Evolutionary conservation across 306 rosid species (phyloP).

Genomic region (Pueraria montana): DNA sequence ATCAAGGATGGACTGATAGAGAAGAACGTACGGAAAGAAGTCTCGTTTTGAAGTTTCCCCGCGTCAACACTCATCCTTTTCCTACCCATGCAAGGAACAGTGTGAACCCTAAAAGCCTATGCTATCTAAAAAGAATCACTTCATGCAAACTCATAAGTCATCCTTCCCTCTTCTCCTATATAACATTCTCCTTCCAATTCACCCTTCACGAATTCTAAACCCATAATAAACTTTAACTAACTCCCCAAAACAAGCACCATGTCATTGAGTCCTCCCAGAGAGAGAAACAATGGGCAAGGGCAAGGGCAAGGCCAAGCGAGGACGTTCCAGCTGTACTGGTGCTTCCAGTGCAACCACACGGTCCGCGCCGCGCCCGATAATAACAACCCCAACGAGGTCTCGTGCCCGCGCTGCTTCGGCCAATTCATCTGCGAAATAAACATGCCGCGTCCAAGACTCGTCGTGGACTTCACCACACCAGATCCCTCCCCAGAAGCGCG

Average conservation of each 20-base stretch:
- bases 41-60: background rate
- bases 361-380: conserved; percentile 59
- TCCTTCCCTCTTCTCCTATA: conserved; percentile 46
- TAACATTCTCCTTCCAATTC: background rate
- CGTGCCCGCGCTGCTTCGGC: conserved; percentile 84
- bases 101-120: background rate
- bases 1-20: no score
- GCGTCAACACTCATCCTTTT: conserved; percentile 60
- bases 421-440: conserved; percentile 70
- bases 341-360: conserved; percentile 74
- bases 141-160: conserved; percentile 61
- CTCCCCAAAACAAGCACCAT: no score
- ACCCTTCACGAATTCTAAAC: background rate
- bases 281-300: conserved; percentile 27
- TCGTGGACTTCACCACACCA: conserved; percentile 52
- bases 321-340: conserved; percentile 71
- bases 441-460: conserved; percentile 53
- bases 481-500: conserved; percentile 76
- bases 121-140: conserved; percentile 50
- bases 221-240: background rate
- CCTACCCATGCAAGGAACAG: conserved; percentile 57
- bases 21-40: no score
- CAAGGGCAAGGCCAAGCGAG: background rate
- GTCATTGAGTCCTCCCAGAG: conserved; percentile 58
- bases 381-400: conserved; percentile 44